These are phyloP conservation scores for Mollisiaceae sp. DNA, from an alignment of 2,329 filamentous ascomycete genomes.

Conservation along the genomic window DNA sequence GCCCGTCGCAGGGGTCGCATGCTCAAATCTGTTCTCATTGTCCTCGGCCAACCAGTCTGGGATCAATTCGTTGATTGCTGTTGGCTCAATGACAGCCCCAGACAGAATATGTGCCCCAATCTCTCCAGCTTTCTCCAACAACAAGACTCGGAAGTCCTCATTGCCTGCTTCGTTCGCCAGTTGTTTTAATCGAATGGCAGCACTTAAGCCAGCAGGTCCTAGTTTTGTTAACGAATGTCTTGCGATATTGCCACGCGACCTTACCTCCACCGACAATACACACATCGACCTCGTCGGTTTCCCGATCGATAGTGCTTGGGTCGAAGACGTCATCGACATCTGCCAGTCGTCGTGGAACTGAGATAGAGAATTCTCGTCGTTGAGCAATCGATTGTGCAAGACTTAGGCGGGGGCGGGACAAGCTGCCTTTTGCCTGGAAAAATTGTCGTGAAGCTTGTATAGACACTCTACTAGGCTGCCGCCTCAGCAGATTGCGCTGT, in stretches of 20 bases:
- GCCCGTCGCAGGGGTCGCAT: slow-evolving; percentile 79
- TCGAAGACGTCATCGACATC: slow-evolving; percentile 65
- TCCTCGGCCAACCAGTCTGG: slow-evolving; percentile 91
- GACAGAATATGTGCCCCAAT: slow-evolving; percentile 94
- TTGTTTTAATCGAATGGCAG: slow-evolving; percentile 94
- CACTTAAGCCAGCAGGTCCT: slow-evolving; percentile 89
- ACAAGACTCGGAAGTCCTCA: slow-evolving; percentile 90
- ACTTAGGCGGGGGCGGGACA: slow-evolving; percentile 30
- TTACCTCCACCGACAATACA: slow-evolving; percentile 90
- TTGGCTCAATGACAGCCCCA: slow-evolving; percentile 92
- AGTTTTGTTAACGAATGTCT: slow-evolving; percentile 27
- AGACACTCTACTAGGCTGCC: slow-evolving; percentile 26
- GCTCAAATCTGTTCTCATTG: slow-evolving; percentile 86
- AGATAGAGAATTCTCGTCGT: slow-evolving; percentile 51
- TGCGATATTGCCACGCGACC: slow-evolving; percentile 27
- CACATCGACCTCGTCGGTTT: slow-evolving; percentile 93
- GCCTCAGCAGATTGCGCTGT: slow-evolving; percentile 36
- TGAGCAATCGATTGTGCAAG: slow-evolving; percentile 33
- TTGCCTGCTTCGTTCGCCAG: slow-evolving; percentile 93
- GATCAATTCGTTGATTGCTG: slow-evolving; percentile 84
- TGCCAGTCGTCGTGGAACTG: slow-evolving; percentile 47
- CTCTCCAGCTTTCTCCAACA: slow-evolving; percentile 95
- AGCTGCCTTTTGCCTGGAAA: slow-evolving; percentile 30
- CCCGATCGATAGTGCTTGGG: slow-evolving; percentile 74
- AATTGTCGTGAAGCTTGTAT: slow-evolving; percentile 29